A percentile compares a stretch with the other conserved stretches of the same genome.
Conservation (phyloP, 2,329 filamentous ascomycete species). For the Aspergillus ustus region DNA sequence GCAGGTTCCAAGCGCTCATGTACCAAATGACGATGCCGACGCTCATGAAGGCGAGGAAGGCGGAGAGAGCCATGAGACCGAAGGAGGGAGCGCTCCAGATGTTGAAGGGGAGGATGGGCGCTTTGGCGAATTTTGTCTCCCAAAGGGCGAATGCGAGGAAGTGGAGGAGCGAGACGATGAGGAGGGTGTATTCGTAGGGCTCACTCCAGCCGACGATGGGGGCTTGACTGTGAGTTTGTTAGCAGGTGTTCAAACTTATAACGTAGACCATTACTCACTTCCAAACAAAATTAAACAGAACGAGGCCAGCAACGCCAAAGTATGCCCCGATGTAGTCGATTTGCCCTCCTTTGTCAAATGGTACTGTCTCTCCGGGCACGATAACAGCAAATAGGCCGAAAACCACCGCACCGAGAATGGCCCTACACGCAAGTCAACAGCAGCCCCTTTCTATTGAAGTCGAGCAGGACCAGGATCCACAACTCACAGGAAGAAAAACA, state of each 20-base stretch:
- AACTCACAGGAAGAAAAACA: conserved; percentile 50
- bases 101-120: conserved; percentile 17
- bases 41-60: conserved; percentile 30
- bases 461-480: conserved; percentile 23
- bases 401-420: no score
- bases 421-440: no score
- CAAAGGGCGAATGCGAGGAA: conserved; percentile 25
- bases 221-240: conserved; percentile 37
- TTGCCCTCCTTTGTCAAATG: conserved; percentile 23
- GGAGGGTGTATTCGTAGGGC: conserved; percentile 49
- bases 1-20: conserved; percentile 31
- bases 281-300: conserved; percentile 58
- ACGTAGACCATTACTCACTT: conserved; percentile 34
- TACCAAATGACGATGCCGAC: conserved; percentile 41
- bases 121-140: conserved; percentile 11
- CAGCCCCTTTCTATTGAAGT: no score
- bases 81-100: conserved; percentile 39
- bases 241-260: no score
- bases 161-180: conserved; percentile 52
- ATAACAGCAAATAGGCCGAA: no score
- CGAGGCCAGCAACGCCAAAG: conserved; percentile 48
- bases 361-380: conserved; percentile 38
- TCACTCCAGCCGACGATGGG: conserved; percentile 51
- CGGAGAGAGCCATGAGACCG: conserved; percentile 16
- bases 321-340: conserved; percentile 51